A percentile compares a stretch with the other conserved stretches of the same genome.
phyloP scores from a whole-genome alignment of 2,329 filamentous ascomycete genomes.

The Botryotinia convoluta region DNA sequence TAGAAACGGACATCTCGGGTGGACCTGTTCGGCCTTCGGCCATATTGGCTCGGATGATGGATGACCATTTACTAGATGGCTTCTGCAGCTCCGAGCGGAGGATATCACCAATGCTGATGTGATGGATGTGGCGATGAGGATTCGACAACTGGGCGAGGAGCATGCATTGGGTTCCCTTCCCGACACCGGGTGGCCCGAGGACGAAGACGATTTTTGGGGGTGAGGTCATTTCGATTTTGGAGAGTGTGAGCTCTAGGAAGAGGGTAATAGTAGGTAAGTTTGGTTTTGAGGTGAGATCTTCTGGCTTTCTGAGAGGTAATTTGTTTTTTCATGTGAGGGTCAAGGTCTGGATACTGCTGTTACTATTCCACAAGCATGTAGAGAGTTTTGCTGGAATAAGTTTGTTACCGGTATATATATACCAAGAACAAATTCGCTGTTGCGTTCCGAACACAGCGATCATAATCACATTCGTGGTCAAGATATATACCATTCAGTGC shows the following conservation, averaged over 20 bases:
- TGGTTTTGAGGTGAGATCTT: background rate
- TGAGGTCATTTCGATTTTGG: background rate
- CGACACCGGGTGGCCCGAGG: background rate
- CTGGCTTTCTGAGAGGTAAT: background rate
- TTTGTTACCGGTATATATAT: background rate
- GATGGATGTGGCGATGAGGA: background rate
- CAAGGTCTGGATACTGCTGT: background rate
- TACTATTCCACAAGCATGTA: background rate
- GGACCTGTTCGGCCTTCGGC: background rate
- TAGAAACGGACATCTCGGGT: background rate
- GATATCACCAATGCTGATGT: constrained; percentile 9
- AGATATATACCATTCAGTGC: background rate
- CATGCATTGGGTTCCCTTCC: constrained; percentile 13
- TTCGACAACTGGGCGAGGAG: background rate
- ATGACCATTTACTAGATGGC: background rate
- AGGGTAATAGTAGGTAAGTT: background rate
- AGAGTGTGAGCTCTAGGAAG: background rate
- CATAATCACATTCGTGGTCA: background rate
- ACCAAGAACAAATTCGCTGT: background rate
- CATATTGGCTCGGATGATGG: constrained; percentile 7
- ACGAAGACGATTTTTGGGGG: background rate
- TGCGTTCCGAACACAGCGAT: background rate
- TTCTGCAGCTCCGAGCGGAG: background rate
- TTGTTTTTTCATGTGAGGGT: background rate
- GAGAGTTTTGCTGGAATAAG: background rate